Conservation (phyloP, 768 basidiomycete genomes). For the Calocybe gangraenosa region DNA sequence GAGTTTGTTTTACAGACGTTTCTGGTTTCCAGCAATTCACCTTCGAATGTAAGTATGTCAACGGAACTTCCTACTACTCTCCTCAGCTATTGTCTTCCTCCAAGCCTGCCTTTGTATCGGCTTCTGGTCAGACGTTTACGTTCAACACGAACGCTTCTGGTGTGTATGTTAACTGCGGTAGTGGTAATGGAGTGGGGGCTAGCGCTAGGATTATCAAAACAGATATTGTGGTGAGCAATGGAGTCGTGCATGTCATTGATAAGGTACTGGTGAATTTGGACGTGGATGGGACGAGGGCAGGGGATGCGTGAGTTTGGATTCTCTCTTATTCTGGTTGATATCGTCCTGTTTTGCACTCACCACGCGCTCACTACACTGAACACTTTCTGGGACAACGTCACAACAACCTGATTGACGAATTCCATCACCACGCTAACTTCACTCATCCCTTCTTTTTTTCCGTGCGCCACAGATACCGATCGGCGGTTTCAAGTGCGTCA, state of each 20-base stretch:
- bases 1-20: slow-evolving; percentile 19
- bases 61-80: slow-evolving; percentile 66
- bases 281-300: slow-evolving; percentile 38
- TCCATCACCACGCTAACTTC: too few species aligned
- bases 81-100: slow-evolving; percentile 30
- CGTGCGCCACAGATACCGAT: too few species aligned
- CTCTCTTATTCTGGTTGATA: too few species aligned
- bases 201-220: slow-evolving; percentile 51
- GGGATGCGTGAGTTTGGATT: slow-evolving; percentile 48
- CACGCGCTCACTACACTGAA: too few species aligned
- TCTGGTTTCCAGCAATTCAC: background rate
- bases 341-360: too few species aligned
- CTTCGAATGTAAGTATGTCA: slow-evolving; percentile 44
- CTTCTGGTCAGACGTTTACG: slow-evolving; percentile 50
- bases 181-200: slow-evolving; percentile 7
- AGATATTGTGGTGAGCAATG: slow-evolving; percentile 62
- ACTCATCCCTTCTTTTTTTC: too few species aligned
- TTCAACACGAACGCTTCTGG: slow-evolving; percentile 56
- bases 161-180: slow-evolving; percentile 34
- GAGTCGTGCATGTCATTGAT: slow-evolving; percentile 65
- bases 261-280: slow-evolving; percentile 45
- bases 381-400: too few species aligned
- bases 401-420: too few species aligned
- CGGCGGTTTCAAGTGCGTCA: too few species aligned
- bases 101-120: slow-evolving; percentile 39